Percentiles rank a stretch among this genome's conserved stretches.
Conservation (phyloP, 352 stramenopile genomes). For the Pythium rhizo-oryzae region DNA sequence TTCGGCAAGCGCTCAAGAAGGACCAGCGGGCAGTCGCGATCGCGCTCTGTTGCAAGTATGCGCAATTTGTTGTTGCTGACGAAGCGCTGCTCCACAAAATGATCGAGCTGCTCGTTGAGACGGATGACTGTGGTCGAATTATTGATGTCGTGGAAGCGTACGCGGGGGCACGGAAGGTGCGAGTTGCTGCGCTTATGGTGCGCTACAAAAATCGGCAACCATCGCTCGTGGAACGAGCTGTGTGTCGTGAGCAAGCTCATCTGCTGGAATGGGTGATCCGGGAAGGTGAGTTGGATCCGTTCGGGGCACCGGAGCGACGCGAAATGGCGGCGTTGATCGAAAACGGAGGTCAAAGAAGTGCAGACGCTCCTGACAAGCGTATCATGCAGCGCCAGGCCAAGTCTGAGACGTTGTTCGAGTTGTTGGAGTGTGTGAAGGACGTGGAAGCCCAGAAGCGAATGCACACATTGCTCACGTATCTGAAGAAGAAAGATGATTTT, state of each 20-base stretch:
- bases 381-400: background rate
- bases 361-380: background rate
- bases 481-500: conserved; percentile 23
- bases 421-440: conserved; percentile 5
- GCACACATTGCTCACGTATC: conserved; percentile 6
- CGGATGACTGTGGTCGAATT: conserved; percentile 1
- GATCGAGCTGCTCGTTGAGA: conserved; percentile 7
- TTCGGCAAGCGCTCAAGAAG: conserved; percentile 7
- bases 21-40: background rate
- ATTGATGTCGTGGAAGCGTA: conserved; percentile 8
- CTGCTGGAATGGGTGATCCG: conserved; percentile 19
- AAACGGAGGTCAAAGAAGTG: background rate
- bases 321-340: background rate
- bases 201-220: conserved; percentile 3
- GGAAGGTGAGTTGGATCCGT: conserved; percentile 7
- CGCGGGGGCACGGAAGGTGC: background rate
- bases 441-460: conserved; percentile 3
- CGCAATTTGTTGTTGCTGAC: background rate
- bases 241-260: background rate
- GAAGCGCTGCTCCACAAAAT: background rate
- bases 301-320: background rate
- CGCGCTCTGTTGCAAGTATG: conserved; percentile 9
- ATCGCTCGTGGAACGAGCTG: conserved; percentile 6
- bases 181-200: background rate
- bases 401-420: background rate